phyloP scores from a whole-genome alignment of 805 yeast genomes.

The Torulaspora gathmanii region DNA sequence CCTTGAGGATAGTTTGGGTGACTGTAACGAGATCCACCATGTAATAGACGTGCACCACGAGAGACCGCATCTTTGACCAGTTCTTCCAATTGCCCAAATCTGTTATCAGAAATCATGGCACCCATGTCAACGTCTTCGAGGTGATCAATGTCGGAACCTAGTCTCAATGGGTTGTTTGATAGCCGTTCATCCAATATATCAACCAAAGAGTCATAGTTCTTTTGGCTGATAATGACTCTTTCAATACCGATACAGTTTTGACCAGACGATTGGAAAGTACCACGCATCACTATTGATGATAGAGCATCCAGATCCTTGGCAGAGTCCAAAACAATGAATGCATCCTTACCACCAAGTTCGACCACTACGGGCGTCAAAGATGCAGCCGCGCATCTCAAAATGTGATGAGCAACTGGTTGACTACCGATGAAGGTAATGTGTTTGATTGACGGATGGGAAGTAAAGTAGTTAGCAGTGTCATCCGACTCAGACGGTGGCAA shows the following conservation, averaged over 20 bases:
- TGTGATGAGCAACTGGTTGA: slow-evolving; percentile 88
- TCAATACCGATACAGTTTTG: slow-evolving; percentile 98
- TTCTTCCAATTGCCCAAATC: slow-evolving; percentile 63
- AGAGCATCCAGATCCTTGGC: slow-evolving; percentile 51
- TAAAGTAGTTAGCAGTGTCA: slow-evolving; percentile 67
- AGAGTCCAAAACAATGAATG: slow-evolving; percentile 82
- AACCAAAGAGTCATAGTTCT: slow-evolving; percentile 60
- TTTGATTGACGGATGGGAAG: slow-evolving; percentile 73
- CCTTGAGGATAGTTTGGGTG: slow-evolving; percentile 97
- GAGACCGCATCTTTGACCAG: slow-evolving; percentile 68
- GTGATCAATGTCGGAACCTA: slow-evolving; percentile 92
- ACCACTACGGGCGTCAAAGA: slow-evolving; percentile 92
- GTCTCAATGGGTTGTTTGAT: slow-evolving; percentile 45
- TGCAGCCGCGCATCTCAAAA: slow-evolving; percentile 74
- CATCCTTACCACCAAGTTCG: slow-evolving; percentile 96
- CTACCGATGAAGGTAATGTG: slow-evolving; percentile 96
- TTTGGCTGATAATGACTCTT: slow-evolving; percentile 77
- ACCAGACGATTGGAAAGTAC: slow-evolving; percentile 95
- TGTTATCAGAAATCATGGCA: slow-evolving; percentile 78
- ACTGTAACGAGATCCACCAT: slow-evolving; percentile 73
- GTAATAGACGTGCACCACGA: slow-evolving; percentile 72
- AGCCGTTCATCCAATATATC: slow-evolving; percentile 55
- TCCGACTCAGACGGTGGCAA: slow-evolving; percentile 55
- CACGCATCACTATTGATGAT: slow-evolving; percentile 84
- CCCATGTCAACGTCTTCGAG: slow-evolving; percentile 92